A percentile compares a stretch with the other conserved stretches of the same genome.
phyloP scores from a whole-genome alignment of 225 moss, liverwort and hornwort species.

The Anthoceros angustus region DNA sequence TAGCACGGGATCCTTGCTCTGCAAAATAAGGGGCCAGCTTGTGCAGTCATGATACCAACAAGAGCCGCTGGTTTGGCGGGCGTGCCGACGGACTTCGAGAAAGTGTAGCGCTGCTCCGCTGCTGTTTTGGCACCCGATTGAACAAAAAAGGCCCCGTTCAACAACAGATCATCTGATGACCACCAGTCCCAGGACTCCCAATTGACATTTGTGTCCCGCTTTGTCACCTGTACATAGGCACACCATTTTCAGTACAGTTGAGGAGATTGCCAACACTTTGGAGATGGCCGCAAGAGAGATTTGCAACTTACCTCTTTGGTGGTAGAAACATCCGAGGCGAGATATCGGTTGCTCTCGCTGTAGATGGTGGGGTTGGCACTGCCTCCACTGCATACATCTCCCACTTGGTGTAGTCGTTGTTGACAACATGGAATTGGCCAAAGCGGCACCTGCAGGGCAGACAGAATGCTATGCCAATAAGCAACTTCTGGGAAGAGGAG shows the following conservation, averaged over 20 bases:
- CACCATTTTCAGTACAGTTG: background rate
- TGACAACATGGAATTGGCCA: conserved; percentile 68
- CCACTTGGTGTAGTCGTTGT: conserved; percentile 64
- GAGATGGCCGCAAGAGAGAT: background rate
- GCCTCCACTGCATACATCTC: conserved; percentile 57
- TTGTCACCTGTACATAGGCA: conserved; percentile 23
- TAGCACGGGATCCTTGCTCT: background rate
- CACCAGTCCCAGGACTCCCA: conserved; percentile 64
- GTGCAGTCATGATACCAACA: conserved; percentile 33
- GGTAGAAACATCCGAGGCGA: conserved; percentile 25
- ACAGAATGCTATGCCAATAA: background rate
- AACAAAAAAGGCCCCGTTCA: conserved; percentile 46
- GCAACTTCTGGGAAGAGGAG: background rate
- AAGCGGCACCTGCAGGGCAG: conserved; percentile 36
- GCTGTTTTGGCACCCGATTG: conserved; percentile 30
- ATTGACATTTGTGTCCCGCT: conserved; percentile 24
- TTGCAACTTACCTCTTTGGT: conserved; percentile 28
- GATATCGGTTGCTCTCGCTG: conserved; percentile 53
- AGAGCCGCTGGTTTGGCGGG: conserved; percentile 47
- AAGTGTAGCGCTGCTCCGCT: conserved; percentile 16
- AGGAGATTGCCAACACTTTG: background rate
- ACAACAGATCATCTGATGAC: conserved; percentile 46
- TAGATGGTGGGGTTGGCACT: conserved; percentile 64
- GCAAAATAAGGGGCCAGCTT: conserved; percentile 40
- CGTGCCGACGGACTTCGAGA: conserved; percentile 50